Evolutionary conservation across 345 rosid genomes (phyloP).

Genomic region (Syzygium jambos): DNA sequence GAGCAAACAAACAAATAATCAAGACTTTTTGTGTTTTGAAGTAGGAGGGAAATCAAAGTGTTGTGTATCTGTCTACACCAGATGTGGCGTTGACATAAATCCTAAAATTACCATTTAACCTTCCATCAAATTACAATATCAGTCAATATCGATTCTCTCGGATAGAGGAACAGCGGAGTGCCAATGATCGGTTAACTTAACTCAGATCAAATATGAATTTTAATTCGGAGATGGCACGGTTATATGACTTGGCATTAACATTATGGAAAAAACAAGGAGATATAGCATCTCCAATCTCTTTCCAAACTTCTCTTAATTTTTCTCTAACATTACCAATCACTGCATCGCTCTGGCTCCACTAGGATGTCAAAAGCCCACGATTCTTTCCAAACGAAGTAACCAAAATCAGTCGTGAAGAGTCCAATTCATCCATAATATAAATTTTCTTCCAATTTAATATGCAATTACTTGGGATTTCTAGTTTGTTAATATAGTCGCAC

Average conservation of each 20-base stretch:
- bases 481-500: neutral
- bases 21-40: neutral
- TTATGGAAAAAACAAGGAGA: neutral
- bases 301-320: neutral
- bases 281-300: neutral
- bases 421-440: neutral
- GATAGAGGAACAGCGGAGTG: neutral
- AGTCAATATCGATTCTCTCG: neutral
- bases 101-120: neutral
- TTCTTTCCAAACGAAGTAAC: neutral
- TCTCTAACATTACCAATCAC: neutral
- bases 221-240: accelerated
- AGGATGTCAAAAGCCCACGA: neutral
- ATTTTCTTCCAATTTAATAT: neutral
- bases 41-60: neutral
- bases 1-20: neutral
- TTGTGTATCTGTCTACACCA: neutral
- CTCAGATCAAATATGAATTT: neutral
- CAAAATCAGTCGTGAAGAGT: neutral
- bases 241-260: neutral
- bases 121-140: neutral
- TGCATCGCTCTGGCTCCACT: neutral
- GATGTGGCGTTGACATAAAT: neutral
- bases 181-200: neutral
- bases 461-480: neutral